A percentile compares a stretch with the other conserved stretches of the same genome.
phyloP scores from a whole-genome alignment of 257 asterid species.

The Lavandula angustifolia region DNA sequence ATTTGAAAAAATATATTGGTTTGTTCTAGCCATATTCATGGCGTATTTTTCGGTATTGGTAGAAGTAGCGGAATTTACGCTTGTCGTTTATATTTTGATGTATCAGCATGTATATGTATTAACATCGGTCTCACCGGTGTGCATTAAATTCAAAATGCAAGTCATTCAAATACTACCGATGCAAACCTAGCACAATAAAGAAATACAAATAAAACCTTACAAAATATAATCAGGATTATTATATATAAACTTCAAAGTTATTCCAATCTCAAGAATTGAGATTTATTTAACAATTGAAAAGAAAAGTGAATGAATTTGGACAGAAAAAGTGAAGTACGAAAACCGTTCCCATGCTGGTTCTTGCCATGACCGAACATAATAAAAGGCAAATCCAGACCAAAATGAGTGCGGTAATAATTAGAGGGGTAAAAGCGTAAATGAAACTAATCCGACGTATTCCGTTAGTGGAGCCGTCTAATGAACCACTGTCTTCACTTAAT shows the following conservation, averaged over 20 bases:
- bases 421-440: slow-evolving; percentile 34
- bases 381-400: slow-evolving; percentile 12
- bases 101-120: not conserved
- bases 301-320: not conserved
- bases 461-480: slow-evolving; percentile 54
- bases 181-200: not conserved
- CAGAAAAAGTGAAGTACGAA: slow-evolving; percentile 24
- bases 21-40: not conserved
- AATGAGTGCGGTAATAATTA: slow-evolving; percentile 25
- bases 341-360: slow-evolving; percentile 14
- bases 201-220: not conserved
- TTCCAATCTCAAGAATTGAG: not conserved
- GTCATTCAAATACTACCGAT: not conserved
- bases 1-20: no score
- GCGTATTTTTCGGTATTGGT: not conserved
- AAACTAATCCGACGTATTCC: slow-evolving; percentile 57
- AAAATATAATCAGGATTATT: no score
- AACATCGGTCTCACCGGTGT: no score
- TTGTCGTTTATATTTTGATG: not conserved
- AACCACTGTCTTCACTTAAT: slow-evolving; percentile 30
- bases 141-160: not conserved
- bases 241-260: not conserved
- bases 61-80: not conserved
- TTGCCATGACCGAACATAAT: slow-evolving; percentile 16
- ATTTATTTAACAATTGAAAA: not conserved